Conservation (phyloP, 164 flowering plant species). For the Cinnamomum chago region DNA sequence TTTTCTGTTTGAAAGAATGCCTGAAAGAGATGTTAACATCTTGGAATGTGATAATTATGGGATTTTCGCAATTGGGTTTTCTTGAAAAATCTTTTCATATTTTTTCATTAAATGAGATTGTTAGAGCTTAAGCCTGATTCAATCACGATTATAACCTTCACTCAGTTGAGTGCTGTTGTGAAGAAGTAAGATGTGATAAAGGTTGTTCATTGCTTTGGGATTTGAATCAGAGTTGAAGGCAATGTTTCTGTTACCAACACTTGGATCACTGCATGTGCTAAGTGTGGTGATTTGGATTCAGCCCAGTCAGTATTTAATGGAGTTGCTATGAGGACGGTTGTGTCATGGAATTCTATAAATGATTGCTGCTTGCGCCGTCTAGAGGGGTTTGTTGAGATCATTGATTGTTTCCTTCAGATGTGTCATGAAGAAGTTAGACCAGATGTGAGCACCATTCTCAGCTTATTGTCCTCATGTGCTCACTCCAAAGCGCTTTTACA, state of each 20-base stretch:
- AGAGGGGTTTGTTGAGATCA: conserved; percentile 19
- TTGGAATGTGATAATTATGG: conserved; percentile 58
- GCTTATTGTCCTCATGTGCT: conserved; percentile 40
- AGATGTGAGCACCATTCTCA: conserved; percentile 46
- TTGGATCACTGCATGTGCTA: conserved; percentile 50
- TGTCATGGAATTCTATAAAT: conserved; percentile 57
- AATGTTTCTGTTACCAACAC: conserved; percentile 57
- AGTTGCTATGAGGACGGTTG: conserved; percentile 25
- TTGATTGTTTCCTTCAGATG: conserved; percentile 33
- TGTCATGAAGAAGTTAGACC: conserved; percentile 34
- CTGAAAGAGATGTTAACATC: conserved; percentile 42
- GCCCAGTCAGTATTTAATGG: conserved; percentile 43
- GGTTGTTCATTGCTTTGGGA: conserved; percentile 43
- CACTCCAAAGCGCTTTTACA: conserved; percentile 21
- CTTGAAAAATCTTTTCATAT: conserved; percentile 18
- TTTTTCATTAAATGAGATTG: conserved; percentile 40
- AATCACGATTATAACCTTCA: conserved; percentile 40
- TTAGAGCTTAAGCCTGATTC: conserved; percentile 40
- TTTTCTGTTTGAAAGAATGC: conserved; percentile 48
- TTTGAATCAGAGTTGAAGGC: conserved; percentile 30
- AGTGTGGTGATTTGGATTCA: conserved; percentile 37
- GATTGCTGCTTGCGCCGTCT: conserved; percentile 38
- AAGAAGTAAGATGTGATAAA: conserved; percentile 23
- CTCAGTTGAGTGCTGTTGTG: conserved; percentile 20
- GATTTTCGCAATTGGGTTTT: conserved; percentile 35